Evolutionary conservation across 192 early-diverging fungal genomes (phyloP), one percentile per base, ranked within the genome.

Genomic region (Entomortierella lignicola): DNA sequence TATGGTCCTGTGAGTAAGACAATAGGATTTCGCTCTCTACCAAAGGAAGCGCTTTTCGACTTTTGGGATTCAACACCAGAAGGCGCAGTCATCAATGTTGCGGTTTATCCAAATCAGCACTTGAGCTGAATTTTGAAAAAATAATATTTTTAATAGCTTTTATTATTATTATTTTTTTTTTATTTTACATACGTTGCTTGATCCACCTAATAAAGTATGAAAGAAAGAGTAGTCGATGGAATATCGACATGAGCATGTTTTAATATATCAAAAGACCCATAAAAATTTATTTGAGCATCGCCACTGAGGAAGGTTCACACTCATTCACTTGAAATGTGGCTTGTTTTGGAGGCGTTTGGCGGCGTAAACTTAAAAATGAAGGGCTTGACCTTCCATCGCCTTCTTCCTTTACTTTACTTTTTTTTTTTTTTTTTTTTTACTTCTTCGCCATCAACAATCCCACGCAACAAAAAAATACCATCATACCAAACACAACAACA

Each of bases 1-100:
- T 92, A 88, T 81, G 91, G 91, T 21, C 79, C 71, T 21, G 88
- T 92, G 23, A 83, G 82, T 34, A 85, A 84, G 52, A 90, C 88
- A 1, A 51, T 55, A 2, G 89, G 84, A 1, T 92, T 90, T 51
- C 71, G 87, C 13, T 57, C 69, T 15, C 58, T 92, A 48, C 85
- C 86, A 11, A 74, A 81, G 31, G 83, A 84, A 6, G 83, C 85
- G 15, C 53, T 92, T 32, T 82, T 83, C 60, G 85, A 90, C 32
- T 85, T 92, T 55, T 90, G 85, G 86, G 89, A 92, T 48, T 71
- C 69, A 50, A 82, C 89, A 21, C 89, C 88, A 12, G 83, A 84
- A 51, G 80, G 77, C 12, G 83, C 83, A 5, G 80, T 81, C 55
- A 84, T 84, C 57, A 84, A 79, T 20, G 43, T 79, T 32, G 39